Evolutionary conservation across 495 filamentous ascomycete species (phyloP), one percentile per base, ranked within the genome.

Genomic region (Penicillium cinerascens): DNA sequence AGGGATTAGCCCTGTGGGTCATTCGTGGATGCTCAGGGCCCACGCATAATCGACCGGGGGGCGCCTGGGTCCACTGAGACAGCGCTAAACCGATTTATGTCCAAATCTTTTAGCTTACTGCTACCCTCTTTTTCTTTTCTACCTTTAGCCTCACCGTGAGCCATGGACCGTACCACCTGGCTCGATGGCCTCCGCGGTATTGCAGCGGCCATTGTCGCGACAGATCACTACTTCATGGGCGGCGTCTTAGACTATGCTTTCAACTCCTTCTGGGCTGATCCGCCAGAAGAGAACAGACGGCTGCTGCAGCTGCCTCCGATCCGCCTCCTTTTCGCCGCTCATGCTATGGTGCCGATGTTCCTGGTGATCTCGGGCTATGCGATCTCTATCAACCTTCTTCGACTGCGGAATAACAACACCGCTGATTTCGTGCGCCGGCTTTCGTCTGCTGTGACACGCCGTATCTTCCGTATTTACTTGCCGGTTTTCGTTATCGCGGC

Each of bases 181-280:
- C 54, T 66, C 3, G 63, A 66, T 51, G 60, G 63, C 48, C 63
- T 66, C 11, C 63, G 63, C 11, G 63, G 63, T 36, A 50, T 66
- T 20, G 63, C 63, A 10, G 51, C 63, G 2, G 54, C 51, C 26
- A 49, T 58, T 17, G 60, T 63, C 33, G 54, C 54, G 1, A 27
- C 51, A 9, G 47, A 56, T 33, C 60, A 66, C 44, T 53, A 54
- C 16, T 55, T 60, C 13, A 59, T 55, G 54, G 55, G 42, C 26
- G 47, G 54, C 20, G 54, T 56, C 6, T 23, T 53, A n/a, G 54
- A 56, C 27, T 20, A 39, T 36, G 47, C 51, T 2, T 59, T 51
- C 25, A 22, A 17, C 17, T 66, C 63, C 3, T 66, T 50, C 44
- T 66, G 60, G 63, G 48, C 54, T 5, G 51, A 60, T 33, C 60